Base-by-base conservation (phyloP, 2,329 filamentous ascomycete genomes). In the Zymoseptoria passerinii region DNA sequence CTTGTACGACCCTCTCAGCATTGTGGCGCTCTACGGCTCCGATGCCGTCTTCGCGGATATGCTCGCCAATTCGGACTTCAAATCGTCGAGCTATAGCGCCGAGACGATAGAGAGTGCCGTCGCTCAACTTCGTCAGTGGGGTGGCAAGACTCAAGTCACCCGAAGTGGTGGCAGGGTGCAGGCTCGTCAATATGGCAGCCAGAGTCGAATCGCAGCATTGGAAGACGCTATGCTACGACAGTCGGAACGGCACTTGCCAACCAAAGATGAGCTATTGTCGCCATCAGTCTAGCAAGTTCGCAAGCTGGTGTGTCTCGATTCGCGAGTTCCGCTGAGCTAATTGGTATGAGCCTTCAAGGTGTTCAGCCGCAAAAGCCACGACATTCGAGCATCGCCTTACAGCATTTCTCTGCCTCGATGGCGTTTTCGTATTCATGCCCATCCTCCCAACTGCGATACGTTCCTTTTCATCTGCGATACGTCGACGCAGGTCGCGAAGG, bases 1-100 rank as follows among this genome's bases (percentile, higher is more conserved):
- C 40, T 58, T 72, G 10, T 71, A 73, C 57, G 72, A 74, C 63
- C 72, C 72, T 6, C 68, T 75, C 18, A 66, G 67, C 56, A 71
- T 74, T 58, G 67, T 65, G 49, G 67, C 71, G 28, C 64, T 74
- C 4, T 73, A 71, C 57, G 71, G 72, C 52, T 71, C 72, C 28
- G 65, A 68, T 44, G 58, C 62, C 19, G 69, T 73, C 19, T 27
- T 50, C 9, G 19, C 19, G 16, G 19, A 50, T 27, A 50, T 50
- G 49, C 19, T 50, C n/a, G 23, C 19, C 19, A 50, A 23, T 13
- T 20, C 49, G 49, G 49, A 50, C 49, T 50, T 50, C 35, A 44
- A 44, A 16, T 44, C 35, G 7, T 44, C 35, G 35, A 44, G 35
- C 35, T 44, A 44, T 44, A 44, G 35, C 35, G 35, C 35, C n/a